phyloP scores from a whole-genome alignment of 257 asterid genomes.

The Plantago ovata region DNA sequence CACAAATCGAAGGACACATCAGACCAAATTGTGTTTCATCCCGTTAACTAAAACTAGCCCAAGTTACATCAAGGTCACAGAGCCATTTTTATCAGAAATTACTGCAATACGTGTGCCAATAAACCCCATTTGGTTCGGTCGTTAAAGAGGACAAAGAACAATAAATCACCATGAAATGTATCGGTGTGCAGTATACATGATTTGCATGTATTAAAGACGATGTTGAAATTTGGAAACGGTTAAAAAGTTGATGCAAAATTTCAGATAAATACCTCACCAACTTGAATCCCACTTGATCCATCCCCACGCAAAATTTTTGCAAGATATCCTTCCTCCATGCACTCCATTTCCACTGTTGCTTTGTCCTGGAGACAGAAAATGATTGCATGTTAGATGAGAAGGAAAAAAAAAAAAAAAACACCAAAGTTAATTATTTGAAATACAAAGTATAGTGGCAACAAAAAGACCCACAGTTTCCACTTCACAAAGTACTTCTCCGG shows the following conservation, averaged over 20 bases:
- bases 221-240: slow-evolving; percentile 17
- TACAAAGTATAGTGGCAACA: slow-evolving; percentile 17
- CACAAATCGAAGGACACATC: slow-evolving; percentile 16
- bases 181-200: neutral
- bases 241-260: slow-evolving; percentile 3
- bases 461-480: slow-evolving; percentile 86
- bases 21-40: slow-evolving; percentile 14
- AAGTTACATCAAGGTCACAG: no score
- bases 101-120: neutral
- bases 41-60: neutral
- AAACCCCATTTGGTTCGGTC: slow-evolving; percentile 4
- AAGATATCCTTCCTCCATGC: slow-evolving; percentile 99
- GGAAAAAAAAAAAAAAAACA: no score
- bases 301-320: slow-evolving; percentile 88
- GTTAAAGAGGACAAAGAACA: neutral
- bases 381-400: slow-evolving; percentile 15
- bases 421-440: slow-evolving; percentile 9
- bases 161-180: neutral
- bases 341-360: slow-evolving; percentile 99
- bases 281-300: slow-evolving; percentile 91
- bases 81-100: neutral
- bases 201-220: neutral
- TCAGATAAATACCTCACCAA: slow-evolving; percentile 82
- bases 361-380: slow-evolving; percentile 57
- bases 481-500: slow-evolving; percentile 99